Base-by-base conservation (phyloP, 805 yeast genomes). In the Monosporozyma unispora region DNA sequence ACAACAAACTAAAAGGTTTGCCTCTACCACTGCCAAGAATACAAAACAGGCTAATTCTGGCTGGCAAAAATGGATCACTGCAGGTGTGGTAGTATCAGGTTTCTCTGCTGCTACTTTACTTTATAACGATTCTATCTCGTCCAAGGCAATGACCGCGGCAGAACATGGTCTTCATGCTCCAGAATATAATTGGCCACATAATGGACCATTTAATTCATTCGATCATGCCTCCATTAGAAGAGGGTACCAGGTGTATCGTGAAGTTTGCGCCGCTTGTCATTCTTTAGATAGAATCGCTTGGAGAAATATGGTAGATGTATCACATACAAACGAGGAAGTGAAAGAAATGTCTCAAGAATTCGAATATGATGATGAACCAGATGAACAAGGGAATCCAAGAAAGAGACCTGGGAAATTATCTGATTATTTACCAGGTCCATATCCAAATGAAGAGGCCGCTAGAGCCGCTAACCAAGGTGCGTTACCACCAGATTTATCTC, bases 381-480 rank as follows among this genome's bases (percentile, higher is more conserved):
- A 89, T 72, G 96, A 90, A 71, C 95, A 90, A 78, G 98, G 98
- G 69, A 85, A 86, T 70, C 96, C 96, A 72, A 87, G 87, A 76
- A 89, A 85, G 85, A 88, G 99, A 79, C 85, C 95, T 52, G 99
- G 99, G 76, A 93, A 93, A 75, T 80, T 93, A 67, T 90, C 98
- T 55, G 99, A 93, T 74, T 79, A 84, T 72, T 76, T 93, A 58
- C 98, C 95, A 60, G 87, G 86, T 56, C 99, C 99, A 51, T 93
- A 93, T 71, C 87, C 88, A 58, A 93, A 93, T 70, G 99, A 93
- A 73, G 95, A 93, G 77, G 98, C 98, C 57, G 99, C 99, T 46
- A 87, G 99, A 78, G 96, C 98, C 59, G 97, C 96, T 56, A 93
- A 93, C 80, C 96, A 88, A 77, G 99, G 99, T 74, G 97, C 99